phyloP scores from a whole-genome alignment of 345 rosid species.

The Microcos paniculata region DNA sequence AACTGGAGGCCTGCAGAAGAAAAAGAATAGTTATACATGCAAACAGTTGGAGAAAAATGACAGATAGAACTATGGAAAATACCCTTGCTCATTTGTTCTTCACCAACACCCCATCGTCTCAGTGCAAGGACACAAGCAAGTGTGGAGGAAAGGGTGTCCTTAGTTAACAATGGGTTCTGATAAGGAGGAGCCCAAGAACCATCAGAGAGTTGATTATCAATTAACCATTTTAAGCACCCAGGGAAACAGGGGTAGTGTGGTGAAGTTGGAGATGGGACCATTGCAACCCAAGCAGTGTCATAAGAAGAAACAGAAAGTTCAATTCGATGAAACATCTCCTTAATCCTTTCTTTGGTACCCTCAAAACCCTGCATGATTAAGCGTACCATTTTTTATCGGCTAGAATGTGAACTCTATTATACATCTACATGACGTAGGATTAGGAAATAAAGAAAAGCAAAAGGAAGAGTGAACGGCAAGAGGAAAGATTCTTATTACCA shows the following conservation, averaged over 20 bases:
- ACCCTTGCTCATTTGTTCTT: slow-evolving; percentile 65
- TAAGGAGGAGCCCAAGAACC: slow-evolving; percentile 83
- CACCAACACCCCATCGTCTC: slow-evolving; percentile 73
- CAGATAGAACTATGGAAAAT: not conserved
- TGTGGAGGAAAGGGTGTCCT: slow-evolving; percentile 74
- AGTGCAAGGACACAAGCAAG: slow-evolving; percentile 76
- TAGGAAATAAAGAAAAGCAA: slow-evolving; percentile 6
- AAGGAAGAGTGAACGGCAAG: not conserved
- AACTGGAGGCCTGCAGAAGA: slow-evolving; percentile 59
- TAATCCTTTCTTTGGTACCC: slow-evolving; percentile 49
- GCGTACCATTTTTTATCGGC: not conserved
- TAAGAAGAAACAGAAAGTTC: slow-evolving; percentile 73
- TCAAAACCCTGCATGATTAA: slow-evolving; percentile 34
- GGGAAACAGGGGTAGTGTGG: slow-evolving; percentile 61
- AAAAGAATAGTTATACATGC: slow-evolving; percentile 9
- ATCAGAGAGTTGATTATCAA: slow-evolving; percentile 68
- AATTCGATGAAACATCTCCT: slow-evolving; percentile 56
- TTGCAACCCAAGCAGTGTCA: slow-evolving; percentile 95
- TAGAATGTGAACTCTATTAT: not conserved
- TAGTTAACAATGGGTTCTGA: slow-evolving; percentile 40
- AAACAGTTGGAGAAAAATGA: slow-evolving; percentile 4
- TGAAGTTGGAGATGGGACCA: slow-evolving; percentile 70
- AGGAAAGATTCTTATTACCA: slow-evolving; percentile 34
- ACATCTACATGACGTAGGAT: not conserved
- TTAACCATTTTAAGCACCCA: slow-evolving; percentile 61